Conservation (phyloP, 495 filamentous ascomycete species). For the Elaphomyces granulatus region DNA sequence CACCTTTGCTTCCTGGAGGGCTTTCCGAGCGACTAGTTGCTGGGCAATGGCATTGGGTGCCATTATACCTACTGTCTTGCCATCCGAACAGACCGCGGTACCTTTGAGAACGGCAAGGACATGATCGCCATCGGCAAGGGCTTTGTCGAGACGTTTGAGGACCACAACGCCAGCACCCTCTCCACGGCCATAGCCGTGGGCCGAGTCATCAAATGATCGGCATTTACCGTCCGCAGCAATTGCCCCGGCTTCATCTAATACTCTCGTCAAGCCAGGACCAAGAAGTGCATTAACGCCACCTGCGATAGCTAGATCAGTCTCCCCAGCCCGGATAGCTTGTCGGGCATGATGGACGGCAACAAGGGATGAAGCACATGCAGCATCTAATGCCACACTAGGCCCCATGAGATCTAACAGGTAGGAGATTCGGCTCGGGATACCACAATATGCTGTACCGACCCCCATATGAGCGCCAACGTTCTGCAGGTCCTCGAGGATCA, state of each 20-base stretch:
- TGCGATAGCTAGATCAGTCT: slow-evolving; percentile 14
- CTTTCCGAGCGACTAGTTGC: slow-evolving; percentile 11
- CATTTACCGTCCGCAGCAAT: no score
- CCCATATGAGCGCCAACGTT: slow-evolving; percentile 27
- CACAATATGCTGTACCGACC: slow-evolving; percentile 33
- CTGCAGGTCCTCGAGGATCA: slow-evolving; percentile 25
- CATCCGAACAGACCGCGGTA: slow-evolving; percentile 16
- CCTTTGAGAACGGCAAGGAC: slow-evolving; percentile 42
- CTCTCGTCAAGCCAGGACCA: no score
- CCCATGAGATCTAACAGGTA: slow-evolving; percentile 24
- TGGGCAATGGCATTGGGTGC: slow-evolving; percentile 23
- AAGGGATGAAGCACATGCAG: slow-evolving; percentile 26
- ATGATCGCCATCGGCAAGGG: slow-evolving; percentile 41
- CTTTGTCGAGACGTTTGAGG: slow-evolving; percentile 46
- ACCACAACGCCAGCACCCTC: slow-evolving; percentile 48
- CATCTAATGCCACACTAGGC: slow-evolving; percentile 21
- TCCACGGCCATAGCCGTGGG: slow-evolving; percentile 54
- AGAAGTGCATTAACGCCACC: slow-evolving; percentile 19
- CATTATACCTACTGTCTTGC: slow-evolving; percentile 15
- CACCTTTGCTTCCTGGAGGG: slow-evolving; percentile 3
- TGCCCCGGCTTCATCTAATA: no score
- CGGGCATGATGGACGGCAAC: slow-evolving; percentile 22
- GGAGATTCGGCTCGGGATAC: slow-evolving; percentile 23
- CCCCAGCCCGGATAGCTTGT: slow-evolving; percentile 16
- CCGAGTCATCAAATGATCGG: slow-evolving; percentile 49